Evolutionary conservation across 2,329 filamentous ascomycete species (phyloP), one percentile per base, ranked within the genome.

Genomic region (Sarocladium kiliense): DNA sequence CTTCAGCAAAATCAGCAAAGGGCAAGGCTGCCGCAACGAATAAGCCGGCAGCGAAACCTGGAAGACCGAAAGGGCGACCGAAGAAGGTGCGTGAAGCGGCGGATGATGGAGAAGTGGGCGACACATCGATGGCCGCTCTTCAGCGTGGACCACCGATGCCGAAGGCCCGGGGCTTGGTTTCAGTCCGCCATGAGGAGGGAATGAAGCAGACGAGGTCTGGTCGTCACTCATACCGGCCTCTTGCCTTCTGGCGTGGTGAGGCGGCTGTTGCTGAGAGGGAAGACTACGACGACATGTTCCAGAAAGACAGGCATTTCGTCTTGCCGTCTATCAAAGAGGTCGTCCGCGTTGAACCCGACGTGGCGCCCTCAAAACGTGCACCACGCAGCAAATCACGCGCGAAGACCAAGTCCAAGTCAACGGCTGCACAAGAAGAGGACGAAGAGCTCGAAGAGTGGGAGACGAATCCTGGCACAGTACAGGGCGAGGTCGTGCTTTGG

Each of bases 171-270:
- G 79, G 80, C 1, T 71, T 84, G 11, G 75, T 82, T 23, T 80
- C 80, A 53, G 66, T 77, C 54, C 76, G 78, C 41, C 74, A 74
- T 30, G 74, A 75, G 9, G 68, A 74, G 1, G 77, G 84, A 54
- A 74, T 81, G 58, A 76, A 77, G 27, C 80, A 77, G 44, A 89
- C 86, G 53, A 85, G 91, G 54, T 93, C 87, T 12, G 92, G 91
- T 2, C 84, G 94, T 56, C 82, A 84, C 54, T 90, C 89, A 10
- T 86, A 90, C 58, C 83, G 84, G 58, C 94, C 92, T 0, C 72
- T 97, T 32, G 84, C 89, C 25, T 96, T 81, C 67, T 97, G 93
- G 93, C 85, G 85, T 63, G 91, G 91, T 61, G 93, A 97, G 67
- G 82, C 82, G 54, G 82, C 88, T 47, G 81, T 91, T 21, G 89